Percentiles rank a stretch among this genome's conserved stretches.
These are phyloP conservation scores for Populus simonii DNA, from an alignment of 345 rosid genomes.

Conservation along the genomic window DNA sequence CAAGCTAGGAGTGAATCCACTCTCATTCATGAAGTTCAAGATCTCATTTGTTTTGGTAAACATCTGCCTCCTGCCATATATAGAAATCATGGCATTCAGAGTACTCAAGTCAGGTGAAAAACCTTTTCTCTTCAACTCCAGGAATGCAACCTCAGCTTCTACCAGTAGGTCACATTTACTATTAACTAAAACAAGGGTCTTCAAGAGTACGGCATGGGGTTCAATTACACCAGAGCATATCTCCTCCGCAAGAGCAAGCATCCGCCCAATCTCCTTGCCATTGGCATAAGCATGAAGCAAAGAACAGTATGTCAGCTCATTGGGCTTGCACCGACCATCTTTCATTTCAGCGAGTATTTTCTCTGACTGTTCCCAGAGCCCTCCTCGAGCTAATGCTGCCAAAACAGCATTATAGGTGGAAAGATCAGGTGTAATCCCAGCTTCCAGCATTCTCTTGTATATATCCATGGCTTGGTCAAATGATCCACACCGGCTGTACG, in stretches of 20 bases:
- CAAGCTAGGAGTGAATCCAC: slow-evolving; percentile 72
- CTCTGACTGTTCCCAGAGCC: slow-evolving; percentile 93
- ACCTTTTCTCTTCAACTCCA: slow-evolving; percentile 63
- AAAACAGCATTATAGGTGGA: slow-evolving; percentile 88
- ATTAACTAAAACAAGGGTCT: slow-evolving; percentile 81
- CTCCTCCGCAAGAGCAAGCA: slow-evolving; percentile 76
- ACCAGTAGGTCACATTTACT: slow-evolving; percentile 73
- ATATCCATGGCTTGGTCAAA: slow-evolving; percentile 83
- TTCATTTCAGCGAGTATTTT: slow-evolving; percentile 79
- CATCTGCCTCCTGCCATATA: slow-evolving; percentile 91
- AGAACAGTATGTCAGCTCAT: slow-evolving; percentile 78
- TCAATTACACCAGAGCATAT: slow-evolving; percentile 70
- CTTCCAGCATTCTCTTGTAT: slow-evolving; percentile 81
- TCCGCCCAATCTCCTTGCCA: slow-evolving; percentile 68
- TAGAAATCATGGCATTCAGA: slow-evolving; percentile 82
- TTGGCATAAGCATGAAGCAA: slow-evolving; percentile 93
- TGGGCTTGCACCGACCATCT: slow-evolving; percentile 72
- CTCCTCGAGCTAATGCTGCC: slow-evolving; percentile 95
- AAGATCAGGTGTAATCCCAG: slow-evolving; percentile 80
- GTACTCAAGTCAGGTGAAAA: slow-evolving; percentile 69
- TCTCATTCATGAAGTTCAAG: slow-evolving; percentile 70
- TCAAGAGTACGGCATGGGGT: slow-evolving; percentile 72
- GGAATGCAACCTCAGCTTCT: slow-evolving; percentile 81
- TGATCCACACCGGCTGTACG: slow-evolving; percentile 87
- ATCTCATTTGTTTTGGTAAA: slow-evolving; percentile 61